Base-by-base conservation (phyloP, 225 moss, liverwort and hornwort species). In the Bryum argenteum region DNA sequence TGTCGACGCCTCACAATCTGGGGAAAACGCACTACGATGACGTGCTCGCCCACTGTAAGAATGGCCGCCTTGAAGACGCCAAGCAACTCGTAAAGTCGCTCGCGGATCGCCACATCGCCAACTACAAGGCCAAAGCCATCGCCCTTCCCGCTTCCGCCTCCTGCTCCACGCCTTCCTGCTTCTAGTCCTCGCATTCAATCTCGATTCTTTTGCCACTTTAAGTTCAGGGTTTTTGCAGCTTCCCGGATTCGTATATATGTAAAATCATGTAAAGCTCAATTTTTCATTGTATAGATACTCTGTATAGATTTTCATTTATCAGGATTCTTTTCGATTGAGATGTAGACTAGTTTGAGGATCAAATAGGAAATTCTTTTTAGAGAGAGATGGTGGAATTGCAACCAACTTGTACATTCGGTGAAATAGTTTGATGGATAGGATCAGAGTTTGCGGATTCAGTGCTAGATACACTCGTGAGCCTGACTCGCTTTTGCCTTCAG, bases 31-130 rank as follows among this genome's bases (percentile, higher is more conserved):
- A 47, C 5, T 77, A 81, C 70, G 0, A 0, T 2, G 17, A 1
- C 0, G 18, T 81, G 28, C 0, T 11, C 4, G 13, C 5, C 0
- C 58, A 54, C 40, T 9, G 0, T 7, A 13, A 28, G 2, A 10
- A 4, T 1, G 58, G 3, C 1, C 18, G 16, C 1, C 8, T 68
- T 58, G 5, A 16, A 0, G 8, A 55, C 7, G 65, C 55, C 16
- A 26, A 0, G 20, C 0, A 3, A 0, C 9, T 19, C 10, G 65
- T 56, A 0, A 56, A 69, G 69, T 0, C 0, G 0, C 28, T 23
- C 50, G 80, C 76, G 0, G 0, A 0, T 1, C 1, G 5, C 1
- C 45, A 81, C 16, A 69, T 43, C 50, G 22, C 12, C 58, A 48
- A 5, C 6, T 48, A 1, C 8, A 16, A 15, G 6, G 33, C 33